Base-by-base conservation (phyloP, 345 rosid species). In the Hibiscus trionum region DNA sequence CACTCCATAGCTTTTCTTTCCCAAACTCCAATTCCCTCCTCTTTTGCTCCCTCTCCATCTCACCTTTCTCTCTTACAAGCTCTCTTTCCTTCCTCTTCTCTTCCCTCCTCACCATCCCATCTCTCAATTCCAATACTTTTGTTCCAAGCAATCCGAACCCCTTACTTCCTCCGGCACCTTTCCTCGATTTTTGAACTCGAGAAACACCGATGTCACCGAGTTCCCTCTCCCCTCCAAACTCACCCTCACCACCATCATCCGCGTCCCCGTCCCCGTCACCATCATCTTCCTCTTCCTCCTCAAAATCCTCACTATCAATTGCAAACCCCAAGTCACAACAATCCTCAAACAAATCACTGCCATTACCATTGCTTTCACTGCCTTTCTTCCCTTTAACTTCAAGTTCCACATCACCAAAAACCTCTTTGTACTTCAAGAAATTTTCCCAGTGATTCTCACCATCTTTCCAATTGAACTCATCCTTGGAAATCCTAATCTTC, bases 361-460 rank as follows among this genome's bases (percentile, higher is more conserved):
- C 66, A 44, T 75, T 70, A 70, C 70, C 75, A 55, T 46, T 58
- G 27, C 60, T 73, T 33, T 66, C 78, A 70, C 62, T 79, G 6
- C 59, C 49, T 71, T 81, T 86, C 76, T 80, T 89, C 37, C 84
- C 85, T 76, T 80, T 89, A 31, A 76, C 81, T n/a, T 89, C 91
- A 27, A 90, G 85, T 78, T 90, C 90, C 61, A 87, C 85, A 55
- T 87, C 95, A 37, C 95, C 95, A 72, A 90, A 90, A 24, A 88
- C 95, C 74, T 89, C 90, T 74, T 82, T 90, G 63, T 90, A 90
- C 82, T 72, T 84, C 81, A 90, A 74, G 73, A 90, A 90, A 66
- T 86, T 90, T 74, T 85, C 92, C 95, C 95, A 88, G 74, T 90
- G 92, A 24, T 86, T 82, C 84, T 84, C 88, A 50, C 92, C 92